These are phyloP conservation scores for Onygenales sp. DNA, from an alignment of 2,329 filamentous ascomycete genomes.

Conservation along the genomic window DNA sequence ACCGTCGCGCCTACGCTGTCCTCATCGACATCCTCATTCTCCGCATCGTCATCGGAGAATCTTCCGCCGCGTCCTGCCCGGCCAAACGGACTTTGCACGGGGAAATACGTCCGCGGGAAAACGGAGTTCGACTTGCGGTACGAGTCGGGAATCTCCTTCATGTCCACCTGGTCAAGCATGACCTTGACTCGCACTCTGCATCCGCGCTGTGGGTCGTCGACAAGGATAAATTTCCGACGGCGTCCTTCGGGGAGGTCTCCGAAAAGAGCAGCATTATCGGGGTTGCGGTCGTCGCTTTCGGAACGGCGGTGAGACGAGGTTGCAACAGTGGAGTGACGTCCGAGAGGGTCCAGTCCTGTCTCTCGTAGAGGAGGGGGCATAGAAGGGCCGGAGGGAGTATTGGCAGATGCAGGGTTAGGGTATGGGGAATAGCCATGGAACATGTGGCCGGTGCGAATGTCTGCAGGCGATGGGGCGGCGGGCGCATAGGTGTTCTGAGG, in stretches of 20 bases:
- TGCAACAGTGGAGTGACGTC: constrained; percentile 24
- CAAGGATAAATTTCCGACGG: constrained; percentile 91
- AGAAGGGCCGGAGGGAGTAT: constrained; percentile 39
- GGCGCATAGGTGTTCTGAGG: constrained; percentile 43
- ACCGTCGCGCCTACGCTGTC: constrained; percentile 25
- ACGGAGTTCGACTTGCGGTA: constrained; percentile 87
- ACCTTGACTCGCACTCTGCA: constrained; percentile 80
- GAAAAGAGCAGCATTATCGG: constrained; percentile 54
- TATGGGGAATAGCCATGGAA: constrained; percentile 64
- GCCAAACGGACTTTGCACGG: constrained; percentile 71
- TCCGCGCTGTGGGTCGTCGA: constrained; percentile 77
- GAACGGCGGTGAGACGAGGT: constrained; percentile 20
- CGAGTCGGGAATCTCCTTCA: constrained; percentile 90
- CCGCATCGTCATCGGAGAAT: constrained; percentile 63
- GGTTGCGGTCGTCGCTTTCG: constrained; percentile 14
- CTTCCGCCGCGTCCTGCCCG: constrained; percentile 59
- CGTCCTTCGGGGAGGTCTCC: constrained; percentile 82
- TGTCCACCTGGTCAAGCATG: constrained; percentile 85
- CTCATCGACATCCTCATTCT: constrained; percentile 37
- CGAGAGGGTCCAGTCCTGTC: constrained; percentile 36
- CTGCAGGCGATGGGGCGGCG: constrained; percentile 45
- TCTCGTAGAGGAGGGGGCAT: constrained; percentile 59
- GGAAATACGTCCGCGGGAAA: constrained; percentile 84
- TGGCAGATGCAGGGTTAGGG: constrained; percentile 32
- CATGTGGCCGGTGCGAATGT: constrained; percentile 64